A percentile compares a stretch with the other conserved stretches of the same genome.
Conservation (phyloP, 495 filamentous ascomycete genomes). For the Penicillium salamii region DNA sequence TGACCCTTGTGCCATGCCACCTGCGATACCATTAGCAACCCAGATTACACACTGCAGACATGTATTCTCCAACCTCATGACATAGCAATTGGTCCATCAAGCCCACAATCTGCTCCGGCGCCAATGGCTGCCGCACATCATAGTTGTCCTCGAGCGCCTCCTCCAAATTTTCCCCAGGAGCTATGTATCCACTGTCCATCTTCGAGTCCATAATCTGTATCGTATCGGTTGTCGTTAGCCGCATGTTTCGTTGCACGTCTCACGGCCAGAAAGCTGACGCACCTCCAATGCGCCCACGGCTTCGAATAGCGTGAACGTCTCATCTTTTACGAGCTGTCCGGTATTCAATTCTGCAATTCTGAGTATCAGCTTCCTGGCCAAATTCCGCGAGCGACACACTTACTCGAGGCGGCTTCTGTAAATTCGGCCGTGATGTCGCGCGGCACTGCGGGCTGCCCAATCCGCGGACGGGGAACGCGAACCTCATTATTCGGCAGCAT, state of each 20-base stretch:
- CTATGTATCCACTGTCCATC: conserved; percentile 90
- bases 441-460: conserved; percentile 49
- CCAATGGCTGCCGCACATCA: conserved; percentile 65
- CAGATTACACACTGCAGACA: background rate
- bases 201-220: conserved; percentile 94
- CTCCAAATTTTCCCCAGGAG: conserved; percentile 62
- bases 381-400: conserved; percentile 10
- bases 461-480: conserved; percentile 33
- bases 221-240: conserved; percentile 11
- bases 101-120: conserved; percentile 78
- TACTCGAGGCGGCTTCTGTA: conserved; percentile 65
- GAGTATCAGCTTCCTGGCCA: conserved; percentile 4
- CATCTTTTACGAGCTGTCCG: conserved; percentile 91
- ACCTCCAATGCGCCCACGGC: conserved; percentile 94
- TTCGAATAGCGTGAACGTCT: conserved; percentile 88
- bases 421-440: conserved; percentile 80
- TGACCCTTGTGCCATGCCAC: conserved; percentile 97
- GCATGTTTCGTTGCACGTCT: conserved; percentile 4
- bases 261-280: conserved; percentile 25
- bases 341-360: conserved; percentile 59
- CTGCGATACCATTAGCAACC: conserved; percentile 44
- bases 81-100: conserved; percentile 93
- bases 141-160: conserved; percentile 74
- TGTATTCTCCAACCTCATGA: conserved; percentile 62
- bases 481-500: conserved; percentile 43